Evolutionary conservation across 2,329 filamentous ascomycete genomes (phyloP), one percentile per base, ranked within the genome.

Genomic region (Aspergillus sp.): DNA sequence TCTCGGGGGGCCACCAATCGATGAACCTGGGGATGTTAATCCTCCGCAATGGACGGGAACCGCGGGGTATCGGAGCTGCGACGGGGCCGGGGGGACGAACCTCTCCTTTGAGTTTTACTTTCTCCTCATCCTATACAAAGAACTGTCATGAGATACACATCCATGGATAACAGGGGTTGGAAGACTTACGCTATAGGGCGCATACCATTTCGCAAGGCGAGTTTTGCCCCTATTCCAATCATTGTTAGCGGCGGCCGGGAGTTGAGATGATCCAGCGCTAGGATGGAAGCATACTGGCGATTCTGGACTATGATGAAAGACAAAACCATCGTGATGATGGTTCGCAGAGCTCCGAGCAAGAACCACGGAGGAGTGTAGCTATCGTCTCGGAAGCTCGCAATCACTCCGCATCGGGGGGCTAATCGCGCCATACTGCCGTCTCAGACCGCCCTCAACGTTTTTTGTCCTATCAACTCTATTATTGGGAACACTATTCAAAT

Each of bases 91-190:
- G 57, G 31, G 46, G 48, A 77, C 82, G 61, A 81, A 92, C 91
- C 83, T 99, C 95, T 85, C 95, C 95, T 81, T 99, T 99, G 72
- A 99, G 85, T 82, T 97, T 97, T 79, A 99, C 92, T 84, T 99
- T 99, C 79, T 99, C 93, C 78, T 98, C 94, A 84, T 99, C 95
- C 85, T 87, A 59, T 1, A 46, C 3, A 13, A 11, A 59, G 13
- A 28, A 2, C 15, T 3, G 5, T 22, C 41, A 11, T 63, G 53
- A 66, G 56, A 7, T 13, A 11, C 15, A n/a, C 5, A 25, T 22
- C 23, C 17, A 55, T 22, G 22, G 23, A 19, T 43, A n/a, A 31
- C n/a, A 28, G 11, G n/a, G 17, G 46, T 55, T 15, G 50, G 41
- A 30, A 15, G 25, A 77, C 83, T 77, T 78, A 87, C 85, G 80